Base-by-base conservation (phyloP, 768 basidiomycete genomes). In the Suillus discolor region DNA sequence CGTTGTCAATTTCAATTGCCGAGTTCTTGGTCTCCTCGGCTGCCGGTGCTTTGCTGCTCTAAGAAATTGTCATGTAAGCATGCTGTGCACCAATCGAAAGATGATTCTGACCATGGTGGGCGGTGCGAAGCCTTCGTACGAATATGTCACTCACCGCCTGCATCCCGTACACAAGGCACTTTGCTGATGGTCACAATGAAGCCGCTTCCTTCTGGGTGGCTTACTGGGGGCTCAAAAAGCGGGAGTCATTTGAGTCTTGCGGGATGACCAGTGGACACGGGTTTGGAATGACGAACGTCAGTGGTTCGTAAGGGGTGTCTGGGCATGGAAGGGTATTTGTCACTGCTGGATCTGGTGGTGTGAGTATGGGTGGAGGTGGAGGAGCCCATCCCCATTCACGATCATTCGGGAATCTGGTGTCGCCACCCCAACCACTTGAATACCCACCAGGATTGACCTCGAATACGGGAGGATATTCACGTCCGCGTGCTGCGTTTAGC, bases 121-220 rank as follows among this genome's bases (percentile, higher is more conserved):
- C n/a, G n/a, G n/a, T n/a, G n/a, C n/a, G n/a, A n/a, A n/a, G n/a
- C n/a, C n/a, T n/a, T n/a, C n/a, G n/a, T n/a, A n/a, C n/a, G n/a
- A n/a, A n/a, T n/a, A n/a, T n/a, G n/a, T n/a, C 88, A 89, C 71
- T 78, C 78, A 62, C 74, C 76, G 13, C 78, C 85, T 23, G 83
- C 85, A 23, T 85, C 82, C 66, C 83, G 87, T 49, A 82, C 82
- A 67, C 68, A 84, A 57, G 83, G 85, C 61, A 80, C 80, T 34
- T 70, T 90, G 59, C 85, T 87, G 69, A 82, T 81, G 51, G 81
- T 84, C 23, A 83, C 87, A 39, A 87, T 91, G 87, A 90, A 88
- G 66, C 87, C 87, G 0, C 82, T 87, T 65, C 83, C 83, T 16
- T 68, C 81, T 20, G 77, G 79, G 62, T 80, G 82, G 74, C 80